Evolutionary conservation across 805 yeast genomes (phyloP).

Genomic region (Yarrowia osloensis): DNA sequence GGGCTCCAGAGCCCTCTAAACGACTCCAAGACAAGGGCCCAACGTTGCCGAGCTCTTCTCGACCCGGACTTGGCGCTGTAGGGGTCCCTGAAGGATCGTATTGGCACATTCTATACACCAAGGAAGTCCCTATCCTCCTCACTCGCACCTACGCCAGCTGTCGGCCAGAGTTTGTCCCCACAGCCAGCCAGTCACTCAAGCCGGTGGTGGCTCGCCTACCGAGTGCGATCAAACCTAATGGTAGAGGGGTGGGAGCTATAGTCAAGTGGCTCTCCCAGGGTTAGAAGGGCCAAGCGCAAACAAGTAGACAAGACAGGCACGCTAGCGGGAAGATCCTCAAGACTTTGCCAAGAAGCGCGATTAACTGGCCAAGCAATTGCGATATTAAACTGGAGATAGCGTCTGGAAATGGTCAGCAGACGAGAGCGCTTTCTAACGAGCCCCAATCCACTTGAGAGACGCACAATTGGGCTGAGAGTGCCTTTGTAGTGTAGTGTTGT

Average conservation of each 20-base stretch:
- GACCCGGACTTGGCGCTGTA: constrained; percentile 1
- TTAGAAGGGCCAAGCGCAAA: constrained; percentile 1
- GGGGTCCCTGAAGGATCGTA: background rate
- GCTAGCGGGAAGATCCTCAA: background rate
- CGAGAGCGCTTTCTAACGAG: background rate
- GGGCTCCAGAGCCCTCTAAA: background rate
- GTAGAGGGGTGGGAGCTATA: background rate
- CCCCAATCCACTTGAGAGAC: background rate
- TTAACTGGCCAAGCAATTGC: background rate
- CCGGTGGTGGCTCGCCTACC: background rate
- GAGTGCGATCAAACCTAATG: background rate
- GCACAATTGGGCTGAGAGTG: background rate
- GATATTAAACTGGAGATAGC: background rate
- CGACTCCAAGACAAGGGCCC: background rate
- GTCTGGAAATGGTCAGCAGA: background rate
- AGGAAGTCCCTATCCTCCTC: background rate
- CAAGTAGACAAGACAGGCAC: constrained; percentile 3
- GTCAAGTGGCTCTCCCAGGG: constrained; percentile 15
- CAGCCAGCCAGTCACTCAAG: background rate
- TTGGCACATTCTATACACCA: background rate
- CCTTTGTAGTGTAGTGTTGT: background rate
- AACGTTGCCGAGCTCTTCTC: constrained; percentile 29
- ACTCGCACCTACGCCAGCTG: background rate
- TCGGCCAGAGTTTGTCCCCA: constrained; percentile 5
- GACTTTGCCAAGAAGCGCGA: background rate